phyloP scores from a whole-genome alignment of 2,329 filamentous ascomycete genomes.

The Alternaria sp. region DNA sequence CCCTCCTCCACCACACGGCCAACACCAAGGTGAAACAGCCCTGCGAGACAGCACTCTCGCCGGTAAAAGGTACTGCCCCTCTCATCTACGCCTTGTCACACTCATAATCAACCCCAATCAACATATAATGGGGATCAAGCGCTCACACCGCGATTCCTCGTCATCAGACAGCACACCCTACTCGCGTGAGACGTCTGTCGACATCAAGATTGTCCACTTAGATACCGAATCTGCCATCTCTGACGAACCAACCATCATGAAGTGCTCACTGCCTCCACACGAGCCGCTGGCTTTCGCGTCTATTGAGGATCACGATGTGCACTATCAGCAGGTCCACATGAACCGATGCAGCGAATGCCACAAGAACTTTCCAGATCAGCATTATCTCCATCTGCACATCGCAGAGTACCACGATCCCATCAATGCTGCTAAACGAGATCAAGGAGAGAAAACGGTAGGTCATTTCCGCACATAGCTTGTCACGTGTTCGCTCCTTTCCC shows the following conservation, averaged over 20 bases:
- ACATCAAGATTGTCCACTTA: slow-evolving; percentile 62
- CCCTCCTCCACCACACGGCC: not conserved
- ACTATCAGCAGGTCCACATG: slow-evolving; percentile 81
- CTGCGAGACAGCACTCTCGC: slow-evolving; percentile 14
- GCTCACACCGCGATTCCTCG: slow-evolving; percentile 62
- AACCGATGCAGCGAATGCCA: slow-evolving; percentile 86
- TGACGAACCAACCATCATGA: slow-evolving; percentile 65
- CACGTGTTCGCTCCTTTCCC: not conserved
- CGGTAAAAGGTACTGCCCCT: slow-evolving; percentile 39
- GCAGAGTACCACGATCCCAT: slow-evolving; percentile 91
- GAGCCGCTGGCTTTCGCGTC: slow-evolving; percentile 73
- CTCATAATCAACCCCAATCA: slow-evolving; percentile 18
- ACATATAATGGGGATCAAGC: slow-evolving; percentile 64
- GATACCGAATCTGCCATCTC: slow-evolving; percentile 53
- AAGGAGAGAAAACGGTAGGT: slow-evolving; percentile 85
- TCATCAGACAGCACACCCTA: slow-evolving; percentile 49
- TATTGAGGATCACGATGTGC: slow-evolving; percentile 83
- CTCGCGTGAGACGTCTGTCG: slow-evolving; percentile 37
- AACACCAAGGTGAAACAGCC: slow-evolving; percentile 8
- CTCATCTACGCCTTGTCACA: slow-evolving; percentile 24
- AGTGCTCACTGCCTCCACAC: slow-evolving; percentile 84
- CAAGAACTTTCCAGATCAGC: slow-evolving; percentile 85
- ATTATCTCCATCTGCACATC: slow-evolving; percentile 84
- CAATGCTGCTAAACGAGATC: slow-evolving; percentile 72
- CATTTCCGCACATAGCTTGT: slow-evolving; percentile 8